Evolutionary conservation across 257 asterid genomes (phyloP).

Genomic region (Solanum clarkiae): DNA sequence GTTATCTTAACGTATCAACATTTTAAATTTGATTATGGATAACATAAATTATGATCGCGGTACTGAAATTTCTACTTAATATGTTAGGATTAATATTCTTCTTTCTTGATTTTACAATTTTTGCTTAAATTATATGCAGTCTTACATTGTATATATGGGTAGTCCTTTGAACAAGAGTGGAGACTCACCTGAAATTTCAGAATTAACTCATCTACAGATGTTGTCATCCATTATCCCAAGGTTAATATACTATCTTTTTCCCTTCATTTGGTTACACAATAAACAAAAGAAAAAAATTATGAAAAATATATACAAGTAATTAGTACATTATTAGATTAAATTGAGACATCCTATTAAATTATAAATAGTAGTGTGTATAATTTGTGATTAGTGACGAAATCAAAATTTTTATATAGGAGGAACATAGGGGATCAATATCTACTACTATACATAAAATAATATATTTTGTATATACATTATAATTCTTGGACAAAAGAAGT

Average conservation of each 20-base stretch:
- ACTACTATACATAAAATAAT: no score
- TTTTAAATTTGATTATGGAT: no score
- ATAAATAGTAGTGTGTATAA: not conserved
- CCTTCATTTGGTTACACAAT: not conserved
- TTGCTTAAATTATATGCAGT: slow-evolving; percentile 22
- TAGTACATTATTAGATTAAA: not conserved
- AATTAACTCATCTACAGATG: slow-evolving; percentile 26
- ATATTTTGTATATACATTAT: no score
- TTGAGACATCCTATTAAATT: not conserved
- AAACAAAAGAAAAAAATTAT: not conserved
- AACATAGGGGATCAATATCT: no score
- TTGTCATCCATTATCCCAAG: slow-evolving; percentile 51
- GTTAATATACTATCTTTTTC: slow-evolving; percentile 7
- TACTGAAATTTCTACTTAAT: no score
- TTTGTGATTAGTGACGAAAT: not conserved
- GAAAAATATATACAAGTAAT: not conserved
- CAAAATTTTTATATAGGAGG: no score
- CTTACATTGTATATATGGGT: slow-evolving; percentile 69
- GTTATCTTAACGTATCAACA: no score
- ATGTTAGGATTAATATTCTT: no score
- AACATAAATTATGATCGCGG: no score
- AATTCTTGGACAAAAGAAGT: no score
- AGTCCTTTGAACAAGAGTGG: slow-evolving; percentile 24
- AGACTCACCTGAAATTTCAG: slow-evolving; percentile 4
- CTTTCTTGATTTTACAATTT: no score